A percentile compares a stretch with the other conserved stretches of the same genome.
Evolutionary conservation across 2,329 filamentous ascomycete genomes (phyloP).

Genomic region (Hymenoscyphus scutula): DNA sequence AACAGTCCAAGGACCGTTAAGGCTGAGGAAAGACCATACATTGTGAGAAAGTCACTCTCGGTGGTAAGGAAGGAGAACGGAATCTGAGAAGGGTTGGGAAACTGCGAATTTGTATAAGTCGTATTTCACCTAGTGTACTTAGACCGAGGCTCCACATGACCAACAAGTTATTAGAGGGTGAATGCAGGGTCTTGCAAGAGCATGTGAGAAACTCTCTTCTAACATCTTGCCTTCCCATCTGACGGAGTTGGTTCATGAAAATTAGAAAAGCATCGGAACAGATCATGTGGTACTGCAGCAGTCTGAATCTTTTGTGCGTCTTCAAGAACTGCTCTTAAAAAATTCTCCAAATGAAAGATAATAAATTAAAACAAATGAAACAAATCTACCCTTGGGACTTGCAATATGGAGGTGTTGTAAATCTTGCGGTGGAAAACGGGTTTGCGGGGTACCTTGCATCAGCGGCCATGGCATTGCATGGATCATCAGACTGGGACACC

Average conservation of each 20-base stretch:
- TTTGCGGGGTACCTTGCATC: constrained; percentile 4
- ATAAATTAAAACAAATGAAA: not conserved
- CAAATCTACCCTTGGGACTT: not conserved
- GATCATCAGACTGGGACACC: constrained; percentile 1
- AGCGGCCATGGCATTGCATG: not conserved
- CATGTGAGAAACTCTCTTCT: not conserved
- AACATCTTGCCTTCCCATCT: not conserved
- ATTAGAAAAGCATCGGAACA: not conserved
- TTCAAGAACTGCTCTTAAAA: not conserved
- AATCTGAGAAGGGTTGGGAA: not conserved
- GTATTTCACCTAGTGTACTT: not conserved
- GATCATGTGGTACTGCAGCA: not conserved
- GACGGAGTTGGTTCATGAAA: not conserved
- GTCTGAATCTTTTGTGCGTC: not conserved
- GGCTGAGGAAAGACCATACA: not conserved
- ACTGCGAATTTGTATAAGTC: not conserved
- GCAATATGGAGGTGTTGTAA: not conserved
- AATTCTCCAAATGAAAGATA: not conserved
- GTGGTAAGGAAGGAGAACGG: not conserved
- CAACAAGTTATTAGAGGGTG: not conserved
- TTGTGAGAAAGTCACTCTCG: not conserved
- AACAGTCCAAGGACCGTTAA: not conserved
- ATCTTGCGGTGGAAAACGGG: not conserved
- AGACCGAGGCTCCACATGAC: not conserved
- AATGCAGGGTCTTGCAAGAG: not conserved